These are phyloP conservation scores for Volvariella surrecta DNA, from an alignment of 1,284 basidiomycete genomes.

Conservation along the genomic window DNA sequence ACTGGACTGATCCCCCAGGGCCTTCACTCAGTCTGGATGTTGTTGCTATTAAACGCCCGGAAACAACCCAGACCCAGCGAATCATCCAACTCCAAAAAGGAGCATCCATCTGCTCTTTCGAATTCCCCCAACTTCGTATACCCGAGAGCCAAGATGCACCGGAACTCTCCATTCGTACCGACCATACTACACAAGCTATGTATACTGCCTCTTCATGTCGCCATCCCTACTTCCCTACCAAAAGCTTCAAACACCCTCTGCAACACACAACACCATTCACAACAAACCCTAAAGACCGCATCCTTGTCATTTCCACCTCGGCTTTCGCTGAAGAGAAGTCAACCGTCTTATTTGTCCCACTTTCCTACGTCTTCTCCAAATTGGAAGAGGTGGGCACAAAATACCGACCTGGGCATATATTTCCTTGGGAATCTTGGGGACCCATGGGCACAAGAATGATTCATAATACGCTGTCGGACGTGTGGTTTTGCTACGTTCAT, in stretches of 20 bases:
- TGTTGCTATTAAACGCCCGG: background rate
- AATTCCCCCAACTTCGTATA: conserved; percentile 1
- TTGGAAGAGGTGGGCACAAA: background rate
- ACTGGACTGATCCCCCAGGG: conserved; percentile 1
- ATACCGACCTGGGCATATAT: background rate
- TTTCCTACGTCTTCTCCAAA: conserved; percentile 4
- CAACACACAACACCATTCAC: conserved; percentile 6
- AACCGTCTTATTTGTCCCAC: conserved; percentile 4
- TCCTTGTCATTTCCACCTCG: conserved; percentile 7
- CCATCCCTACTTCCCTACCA: too few species aligned
- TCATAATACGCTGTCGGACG: conserved; percentile 3
- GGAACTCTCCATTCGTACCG: conserved; percentile 6
- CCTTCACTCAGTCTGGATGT: conserved; percentile 5
- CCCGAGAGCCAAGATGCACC: background rate
- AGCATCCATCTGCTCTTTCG: background rate
- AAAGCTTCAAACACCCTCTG: background rate
- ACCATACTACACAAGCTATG: conserved; percentile 4
- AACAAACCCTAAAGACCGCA: conserved; percentile 7
- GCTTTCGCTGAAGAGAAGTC: background rate
- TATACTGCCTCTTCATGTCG: too few species aligned
- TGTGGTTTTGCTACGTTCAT: conserved; percentile 12
- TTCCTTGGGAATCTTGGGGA: conserved; percentile 10
- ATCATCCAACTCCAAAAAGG: background rate
- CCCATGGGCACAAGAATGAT: conserved; percentile 7
- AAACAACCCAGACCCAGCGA: background rate